Evolutionary conservation across 2,329 filamentous ascomycete genomes (phyloP), one percentile per base, ranked within the genome.

Genomic region (Arthroderma uncinatum): DNA sequence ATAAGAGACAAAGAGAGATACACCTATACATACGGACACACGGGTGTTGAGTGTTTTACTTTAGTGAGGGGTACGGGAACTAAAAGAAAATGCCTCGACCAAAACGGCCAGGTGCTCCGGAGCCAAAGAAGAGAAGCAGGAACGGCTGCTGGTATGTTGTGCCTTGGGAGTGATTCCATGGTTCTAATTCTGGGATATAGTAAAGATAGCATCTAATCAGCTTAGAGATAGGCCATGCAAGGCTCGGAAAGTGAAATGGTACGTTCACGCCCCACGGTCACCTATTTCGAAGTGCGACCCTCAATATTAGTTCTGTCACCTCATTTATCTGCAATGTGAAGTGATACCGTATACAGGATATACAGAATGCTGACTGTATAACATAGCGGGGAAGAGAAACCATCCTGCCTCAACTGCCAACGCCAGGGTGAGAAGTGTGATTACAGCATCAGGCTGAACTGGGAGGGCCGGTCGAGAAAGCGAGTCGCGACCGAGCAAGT

Each of bases 391-490:
- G 88, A 92, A 70, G 84, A 87, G 67, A 85, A 85, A 62, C 87
- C 88, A 12, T 73, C 71, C 60, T 92, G 88, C 70, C 66, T 79
- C 53, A 90, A 89, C 66, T 92, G 88, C 70, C 78, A 83, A 64
- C 82, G 82, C 60, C 82, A 84, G 61, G 83, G 83, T 60, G 86
- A 89, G 67, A 74, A 75, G 50, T 93, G 88, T 73, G 87, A 93
- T 70, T 92, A 91, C 69, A 87, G 82, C 64, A 87, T 92, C 64
- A 80, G 86, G 33, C 74, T 92, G 62, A 91, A 91, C 65, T 92
- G 88, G 88, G 84, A 86, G 59, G 86, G 87, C 3, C 80, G 87
- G 57, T 78, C 33, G 23, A 62, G 42, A 52, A 59, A 56, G 44
- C 58, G 56, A 40, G 9, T n/a, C 23, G 14, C 16, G 3, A 37